Evolutionary conservation across 345 rosid genomes (phyloP).

Genomic region (Citrus reticulata): DNA sequence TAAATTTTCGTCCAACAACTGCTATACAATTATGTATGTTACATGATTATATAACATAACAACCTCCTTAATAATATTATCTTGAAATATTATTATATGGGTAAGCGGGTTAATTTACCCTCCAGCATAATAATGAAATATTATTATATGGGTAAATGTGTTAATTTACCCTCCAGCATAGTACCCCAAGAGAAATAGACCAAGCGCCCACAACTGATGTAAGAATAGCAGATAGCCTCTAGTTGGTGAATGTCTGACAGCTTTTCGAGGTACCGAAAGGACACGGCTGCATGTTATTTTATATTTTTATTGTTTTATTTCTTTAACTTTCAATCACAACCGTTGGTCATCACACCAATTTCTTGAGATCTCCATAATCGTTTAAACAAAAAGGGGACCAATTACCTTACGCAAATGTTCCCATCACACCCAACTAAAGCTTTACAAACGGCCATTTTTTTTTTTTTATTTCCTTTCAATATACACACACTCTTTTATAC

Average conservation of each 20-base stretch:
- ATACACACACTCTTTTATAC: background rate
- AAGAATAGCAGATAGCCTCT: background rate
- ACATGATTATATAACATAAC: no score
- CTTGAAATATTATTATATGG: no score
- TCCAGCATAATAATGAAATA: no score
- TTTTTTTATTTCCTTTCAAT: no score
- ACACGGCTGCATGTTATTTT: background rate
- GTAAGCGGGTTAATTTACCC: no score
- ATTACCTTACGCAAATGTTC: constrained; percentile 25
- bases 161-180: no score
- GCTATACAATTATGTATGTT: fast-evolving
- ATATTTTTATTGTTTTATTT: background rate
- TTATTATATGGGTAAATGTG: background rate
- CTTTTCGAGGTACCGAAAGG: constrained; percentile 10
- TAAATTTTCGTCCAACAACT: fast-evolving
- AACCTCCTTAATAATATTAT: no score
- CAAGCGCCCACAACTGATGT: no score
- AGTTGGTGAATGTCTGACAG: background rate
- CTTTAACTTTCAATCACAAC: constrained; percentile 4
- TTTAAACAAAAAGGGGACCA: constrained; percentile 1
- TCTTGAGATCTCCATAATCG: background rate
- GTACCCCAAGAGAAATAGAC: no score
- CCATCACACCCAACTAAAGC: constrained; percentile 19
- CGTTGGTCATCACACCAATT: constrained; percentile 13
- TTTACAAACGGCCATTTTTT: background rate